Percentiles rank a stretch among this genome's conserved stretches.
Conservation (phyloP, 2,329 filamentous ascomycete species). For the Penicillium concentricum region DNA sequence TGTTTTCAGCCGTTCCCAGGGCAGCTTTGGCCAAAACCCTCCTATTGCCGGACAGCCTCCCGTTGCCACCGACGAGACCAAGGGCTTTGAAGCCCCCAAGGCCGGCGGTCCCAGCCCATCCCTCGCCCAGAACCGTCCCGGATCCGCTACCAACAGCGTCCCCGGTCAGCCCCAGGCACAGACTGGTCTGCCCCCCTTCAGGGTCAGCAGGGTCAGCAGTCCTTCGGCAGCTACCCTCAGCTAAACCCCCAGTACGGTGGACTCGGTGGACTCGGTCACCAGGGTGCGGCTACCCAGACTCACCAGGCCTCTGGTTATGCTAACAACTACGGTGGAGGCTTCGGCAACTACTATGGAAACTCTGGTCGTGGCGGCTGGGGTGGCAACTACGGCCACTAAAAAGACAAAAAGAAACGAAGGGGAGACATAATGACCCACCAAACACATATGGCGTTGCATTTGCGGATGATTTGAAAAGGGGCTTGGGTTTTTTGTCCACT, state of each 20-base stretch:
- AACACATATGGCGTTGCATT: constrained; percentile 32
- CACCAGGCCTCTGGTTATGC: constrained; percentile 44
- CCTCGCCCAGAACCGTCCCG: constrained; percentile 62
- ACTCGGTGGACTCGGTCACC: constrained; percentile 44
- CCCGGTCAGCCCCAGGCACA: constrained; percentile 52
- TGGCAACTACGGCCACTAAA: constrained; percentile 49
- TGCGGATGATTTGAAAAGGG: constrained; percentile 24
- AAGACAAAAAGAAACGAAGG: constrained; percentile 13
- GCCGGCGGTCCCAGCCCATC: constrained; percentile 59
- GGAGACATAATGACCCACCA: constrained; percentile 23
- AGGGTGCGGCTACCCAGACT: constrained; percentile 40
- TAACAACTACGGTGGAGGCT: constrained; percentile 43
- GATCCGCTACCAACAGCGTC: constrained; percentile 61
- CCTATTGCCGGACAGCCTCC: constrained; percentile 51
- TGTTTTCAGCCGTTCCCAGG: constrained; percentile 59
- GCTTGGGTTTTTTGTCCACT: constrained; percentile 15
- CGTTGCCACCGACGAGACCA: constrained; percentile 54
- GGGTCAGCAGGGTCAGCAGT: constrained; percentile 54
- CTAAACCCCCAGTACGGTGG: constrained; percentile 55
- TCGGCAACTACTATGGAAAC: constrained; percentile 46
- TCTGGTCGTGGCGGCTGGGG: constrained; percentile 47
- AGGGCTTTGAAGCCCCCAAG: constrained; percentile 59
- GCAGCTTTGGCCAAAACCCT: constrained; percentile 57
- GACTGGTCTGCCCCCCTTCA: constrained; percentile 55
- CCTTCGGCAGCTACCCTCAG: constrained; percentile 57